Conservation (phyloP, 1,284 basidiomycete species). For the Puccinia hordei region DNA sequence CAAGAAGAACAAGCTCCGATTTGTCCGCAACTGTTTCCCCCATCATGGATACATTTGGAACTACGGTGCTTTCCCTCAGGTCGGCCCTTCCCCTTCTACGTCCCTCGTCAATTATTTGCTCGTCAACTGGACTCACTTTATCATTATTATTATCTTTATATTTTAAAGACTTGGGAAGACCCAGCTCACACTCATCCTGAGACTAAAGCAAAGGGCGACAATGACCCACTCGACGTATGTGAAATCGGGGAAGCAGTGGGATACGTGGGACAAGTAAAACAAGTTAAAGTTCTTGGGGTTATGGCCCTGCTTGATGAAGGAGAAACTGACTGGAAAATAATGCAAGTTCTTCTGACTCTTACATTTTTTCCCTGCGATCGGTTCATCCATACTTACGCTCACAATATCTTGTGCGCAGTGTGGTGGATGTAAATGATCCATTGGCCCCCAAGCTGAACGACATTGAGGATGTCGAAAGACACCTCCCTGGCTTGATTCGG, state of each 20-base stretch:
- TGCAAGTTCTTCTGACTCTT: slow-evolving; percentile 63
- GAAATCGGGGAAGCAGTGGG: slow-evolving; percentile 99
- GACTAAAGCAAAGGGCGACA: slow-evolving; percentile 98
- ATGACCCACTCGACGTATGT: slow-evolving; percentile 99
- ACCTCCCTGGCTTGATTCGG: slow-evolving; percentile 91
- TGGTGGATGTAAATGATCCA: slow-evolving; percentile 94
- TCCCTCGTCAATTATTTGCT: slow-evolving; percentile 14
- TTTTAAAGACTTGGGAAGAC: slow-evolving; percentile 92
- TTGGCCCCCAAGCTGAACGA: slow-evolving; percentile 96
- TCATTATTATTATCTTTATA: neutral
- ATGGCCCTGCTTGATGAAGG: slow-evolving; percentile 98
- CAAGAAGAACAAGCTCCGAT: slow-evolving; percentile 93
- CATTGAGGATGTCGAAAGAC: slow-evolving; percentile 98
- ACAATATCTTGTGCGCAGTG: slow-evolving; percentile 57
- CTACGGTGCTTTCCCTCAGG: slow-evolving; percentile 80
- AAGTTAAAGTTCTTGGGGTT: slow-evolving; percentile 99
- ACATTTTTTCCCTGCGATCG: slow-evolving; percentile 56
- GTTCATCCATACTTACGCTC: neutral
- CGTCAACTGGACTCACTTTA: slow-evolving; percentile 48
- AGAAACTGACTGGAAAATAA: slow-evolving; percentile 94
- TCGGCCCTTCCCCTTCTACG: slow-evolving; percentile 59
- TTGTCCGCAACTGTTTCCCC: slow-evolving; percentile 99
- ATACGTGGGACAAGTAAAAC: slow-evolving; percentile 96
- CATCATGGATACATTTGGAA: slow-evolving; percentile 79
- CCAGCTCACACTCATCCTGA: slow-evolving; percentile 83